phyloP scores from a whole-genome alignment of 371 early-diverging fungal genomes.

The Lichtheimia ramosa region DNA sequence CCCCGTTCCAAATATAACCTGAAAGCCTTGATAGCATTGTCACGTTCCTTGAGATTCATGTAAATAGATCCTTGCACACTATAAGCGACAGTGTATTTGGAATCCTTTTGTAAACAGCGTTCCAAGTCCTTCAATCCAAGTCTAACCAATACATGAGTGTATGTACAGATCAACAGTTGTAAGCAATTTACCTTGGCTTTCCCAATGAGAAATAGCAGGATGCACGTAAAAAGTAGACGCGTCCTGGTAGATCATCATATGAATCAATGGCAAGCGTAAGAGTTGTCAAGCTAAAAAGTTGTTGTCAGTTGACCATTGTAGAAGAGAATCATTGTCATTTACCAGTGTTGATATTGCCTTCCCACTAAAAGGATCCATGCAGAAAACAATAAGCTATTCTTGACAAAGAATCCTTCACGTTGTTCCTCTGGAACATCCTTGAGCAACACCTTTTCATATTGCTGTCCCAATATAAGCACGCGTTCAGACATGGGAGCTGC shows the following conservation, averaged over 20 bases:
- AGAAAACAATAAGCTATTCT: constrained; percentile 49
- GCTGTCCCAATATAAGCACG: constrained; percentile 60
- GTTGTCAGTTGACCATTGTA: not conserved
- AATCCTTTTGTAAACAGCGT: constrained; percentile 48
- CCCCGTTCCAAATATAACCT: constrained; percentile 54
- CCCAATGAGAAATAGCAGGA: constrained; percentile 59
- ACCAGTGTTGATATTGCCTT: constrained; percentile 65
- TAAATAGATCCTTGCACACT: constrained; percentile 60
- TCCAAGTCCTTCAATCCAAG: constrained; percentile 64
- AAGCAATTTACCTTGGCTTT: constrained; percentile 42
- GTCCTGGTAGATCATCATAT: constrained; percentile 57
- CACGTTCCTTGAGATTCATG: constrained; percentile 54
- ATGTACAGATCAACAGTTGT: too few relatives aligned
- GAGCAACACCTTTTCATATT: constrained; percentile 54
- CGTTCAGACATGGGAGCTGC: constrained; percentile 68
- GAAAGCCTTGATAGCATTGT: constrained; percentile 57
- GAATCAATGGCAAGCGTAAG: constrained; percentile 62
- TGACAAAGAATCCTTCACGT: constrained; percentile 52
- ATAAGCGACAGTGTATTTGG: constrained; percentile 55
- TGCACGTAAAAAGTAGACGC: constrained; percentile 62
- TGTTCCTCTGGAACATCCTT: constrained; percentile 50
- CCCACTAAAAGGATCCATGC: constrained; percentile 67
- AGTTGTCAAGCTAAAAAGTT: constrained; percentile 51
- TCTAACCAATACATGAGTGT: constrained; percentile 7
- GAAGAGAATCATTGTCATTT: constrained; percentile 3